These are phyloP conservation scores for Colletotrichum sp. DNA, from an alignment of 2,329 filamentous ascomycete genomes.

Conservation along the genomic window DNA sequence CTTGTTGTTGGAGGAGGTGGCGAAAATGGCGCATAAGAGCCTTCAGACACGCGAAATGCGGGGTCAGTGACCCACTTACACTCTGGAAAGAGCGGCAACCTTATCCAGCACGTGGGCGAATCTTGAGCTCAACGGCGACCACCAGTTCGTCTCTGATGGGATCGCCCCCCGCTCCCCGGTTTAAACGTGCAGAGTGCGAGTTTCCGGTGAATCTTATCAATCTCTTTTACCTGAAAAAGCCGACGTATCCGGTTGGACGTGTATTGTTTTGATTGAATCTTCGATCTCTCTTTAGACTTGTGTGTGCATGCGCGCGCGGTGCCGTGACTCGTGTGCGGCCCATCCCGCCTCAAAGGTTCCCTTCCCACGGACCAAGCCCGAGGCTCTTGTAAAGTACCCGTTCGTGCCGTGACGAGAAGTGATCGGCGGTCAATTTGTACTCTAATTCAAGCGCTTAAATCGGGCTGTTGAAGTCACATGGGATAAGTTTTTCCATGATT, in stretches of 20 bases:
- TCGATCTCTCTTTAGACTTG: neutral
- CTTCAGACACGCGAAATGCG: neutral
- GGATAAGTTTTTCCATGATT: neutral
- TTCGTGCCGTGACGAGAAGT: neutral
- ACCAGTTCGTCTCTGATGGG: neutral
- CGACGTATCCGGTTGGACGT: neutral
- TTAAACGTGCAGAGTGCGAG: neutral
- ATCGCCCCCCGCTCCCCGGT: neutral
- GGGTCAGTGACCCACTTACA: neutral
- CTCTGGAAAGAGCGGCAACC: neutral
- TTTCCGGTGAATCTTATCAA: neutral
- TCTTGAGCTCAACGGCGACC: neutral
- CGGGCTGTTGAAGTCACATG: neutral
- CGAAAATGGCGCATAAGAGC: neutral
- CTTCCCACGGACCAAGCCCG: neutral
- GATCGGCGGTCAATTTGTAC: neutral
- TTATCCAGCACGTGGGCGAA: neutral
- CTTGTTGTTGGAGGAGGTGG: fast-evolving
- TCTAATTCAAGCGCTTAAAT: neutral
- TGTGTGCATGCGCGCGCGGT: neutral
- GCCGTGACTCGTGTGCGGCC: neutral
- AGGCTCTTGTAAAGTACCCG: neutral
- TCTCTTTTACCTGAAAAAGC: neutral
- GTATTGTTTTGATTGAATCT: neutral
- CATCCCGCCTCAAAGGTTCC: neutral